Evolutionary conservation across 2,329 filamentous ascomycete species (phyloP), one percentile per base, ranked within the genome.

Genomic region (Ascomycota sp.): DNA sequence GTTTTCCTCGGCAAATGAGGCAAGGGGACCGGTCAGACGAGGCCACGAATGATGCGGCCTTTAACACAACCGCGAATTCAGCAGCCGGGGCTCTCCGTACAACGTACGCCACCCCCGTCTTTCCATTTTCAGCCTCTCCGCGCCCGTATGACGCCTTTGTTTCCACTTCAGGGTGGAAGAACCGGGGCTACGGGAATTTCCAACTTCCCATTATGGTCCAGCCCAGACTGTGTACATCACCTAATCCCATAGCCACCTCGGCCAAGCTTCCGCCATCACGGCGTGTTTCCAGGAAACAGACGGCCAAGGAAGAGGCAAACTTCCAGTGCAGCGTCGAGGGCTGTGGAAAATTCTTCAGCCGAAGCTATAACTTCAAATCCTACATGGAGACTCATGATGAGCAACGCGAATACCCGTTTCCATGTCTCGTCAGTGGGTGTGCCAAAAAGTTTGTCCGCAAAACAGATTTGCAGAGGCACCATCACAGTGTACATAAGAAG

Each of bases 321-420:
- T 76, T 70, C 51, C 62, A 68, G 40, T 92, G 83, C 48, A 59
- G 63, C 35, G 59, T 72, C 27, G 64, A 72, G 37, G 62, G 72
- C 2, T 92, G 83, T 47, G 73, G 75, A 6, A 80, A 76, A 50
- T 66, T 76, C 11, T 92, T 92, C 50, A 80, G 79, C 41, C 64
- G 83, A 39, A 76, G 71, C 45, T 91, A 86, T 58, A 92, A 92
- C 54, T 81, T 75, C 56, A 83, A 79, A 47, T 77, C 81, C 25
- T 83, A 92, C 50, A 66, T 84, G 64, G 76, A 84, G 47, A 84
- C 74, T 1, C 83, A 92, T 47, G 72, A 89, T 47, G 72, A 79
- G 10, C 65, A 68, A 38, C 65, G 76, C 36, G 68, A 70, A 44
- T 79, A 78, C 44, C 72, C 74, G 0, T 76, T 81, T 45, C 61